These are phyloP conservation scores for Lupinus albus DNA, from an alignment of 306 rosid genomes.

Conservation along the genomic window DNA sequence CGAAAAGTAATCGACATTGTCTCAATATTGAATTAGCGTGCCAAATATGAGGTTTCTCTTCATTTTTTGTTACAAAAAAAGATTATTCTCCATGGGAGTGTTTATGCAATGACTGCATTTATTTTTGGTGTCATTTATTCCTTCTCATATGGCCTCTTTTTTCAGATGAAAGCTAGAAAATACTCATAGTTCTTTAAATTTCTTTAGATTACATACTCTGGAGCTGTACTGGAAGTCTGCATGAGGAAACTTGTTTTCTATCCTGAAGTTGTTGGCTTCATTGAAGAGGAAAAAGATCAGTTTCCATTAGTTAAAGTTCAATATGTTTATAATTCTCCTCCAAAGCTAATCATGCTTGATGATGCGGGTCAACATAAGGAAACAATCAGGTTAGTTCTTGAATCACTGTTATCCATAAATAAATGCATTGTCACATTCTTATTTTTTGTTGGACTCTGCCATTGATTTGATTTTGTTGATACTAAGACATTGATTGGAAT, in stretches of 20 bases:
- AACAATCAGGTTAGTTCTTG: constrained; percentile 69
- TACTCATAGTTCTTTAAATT: constrained; percentile 17
- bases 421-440: constrained; percentile 5
- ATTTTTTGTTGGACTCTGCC: not conserved
- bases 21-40: constrained; percentile 14
- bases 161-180: not conserved
- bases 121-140: constrained; percentile 13
- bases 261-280: constrained; percentile 90
- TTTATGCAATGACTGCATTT: constrained; percentile 19
- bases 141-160: not conserved
- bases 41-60: not conserved
- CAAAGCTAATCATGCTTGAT: constrained; percentile 83
- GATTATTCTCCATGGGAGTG: not conserved
- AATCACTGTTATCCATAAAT: constrained; percentile 13
- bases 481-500: constrained; percentile 17
- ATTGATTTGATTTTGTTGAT: constrained; percentile 24
- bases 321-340: constrained; percentile 85
- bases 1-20: constrained; percentile 19
- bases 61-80: not conserved
- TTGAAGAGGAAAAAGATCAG: constrained; percentile 82
- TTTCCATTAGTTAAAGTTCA: constrained; percentile 79
- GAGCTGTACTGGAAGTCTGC: constrained; percentile 89
- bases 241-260: constrained; percentile 94
- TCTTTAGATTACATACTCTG: constrained; percentile 78
- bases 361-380: constrained; percentile 75